phyloP scores from a whole-genome alignment of 1,139 yeast genomes.

The Hansenula lynferdii region DNA sequence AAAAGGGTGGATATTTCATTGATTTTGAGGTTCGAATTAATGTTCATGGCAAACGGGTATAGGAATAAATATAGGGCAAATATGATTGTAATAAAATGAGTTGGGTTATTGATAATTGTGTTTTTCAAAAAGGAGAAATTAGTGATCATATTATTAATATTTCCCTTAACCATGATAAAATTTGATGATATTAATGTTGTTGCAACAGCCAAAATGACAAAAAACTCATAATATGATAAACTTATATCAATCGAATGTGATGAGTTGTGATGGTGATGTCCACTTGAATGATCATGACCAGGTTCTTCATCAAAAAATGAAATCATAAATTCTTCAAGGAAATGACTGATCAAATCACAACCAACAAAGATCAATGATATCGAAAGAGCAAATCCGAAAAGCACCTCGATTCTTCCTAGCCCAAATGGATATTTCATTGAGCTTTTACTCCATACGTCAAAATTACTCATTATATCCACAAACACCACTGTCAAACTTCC shows the following conservation, averaged over 20 bases:
- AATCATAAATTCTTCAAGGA: conserved; percentile 68
- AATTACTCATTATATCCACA: conserved; percentile 80
- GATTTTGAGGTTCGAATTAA: conserved; percentile 32
- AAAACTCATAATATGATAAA: conserved; percentile 27
- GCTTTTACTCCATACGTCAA: conserved; percentile 87
- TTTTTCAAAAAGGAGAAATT: conserved; percentile 8
- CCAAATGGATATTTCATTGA: conserved; percentile 90
- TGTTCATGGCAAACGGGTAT: conserved; percentile 24
- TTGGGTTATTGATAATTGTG: conserved; percentile 44
- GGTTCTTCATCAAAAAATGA: conserved; percentile 37
- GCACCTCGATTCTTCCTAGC: conserved; percentile 78
- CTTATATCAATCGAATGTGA: conserved; percentile 24
- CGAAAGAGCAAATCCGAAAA: conserved; percentile 83
- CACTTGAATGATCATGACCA: conserved; percentile 30
- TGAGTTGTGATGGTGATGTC: conserved; percentile 20
- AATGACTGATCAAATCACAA: conserved; percentile 79
- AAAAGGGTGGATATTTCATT: conserved; percentile 47
- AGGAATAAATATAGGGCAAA: conserved; percentile 38
- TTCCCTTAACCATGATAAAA: conserved; percentile 17
- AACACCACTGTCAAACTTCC: conserved; percentile 68
- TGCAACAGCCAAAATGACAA: conserved; percentile 23
- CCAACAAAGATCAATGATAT: conserved; percentile 89
- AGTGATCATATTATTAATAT: conserved; percentile 20
- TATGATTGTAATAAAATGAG: conserved; percentile 55
- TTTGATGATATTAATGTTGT: conserved; percentile 29